Evolutionary conservation across 306 rosid species (phyloP), one percentile per base, ranked within the genome.

Genomic region (Mucuna pruriens): DNA sequence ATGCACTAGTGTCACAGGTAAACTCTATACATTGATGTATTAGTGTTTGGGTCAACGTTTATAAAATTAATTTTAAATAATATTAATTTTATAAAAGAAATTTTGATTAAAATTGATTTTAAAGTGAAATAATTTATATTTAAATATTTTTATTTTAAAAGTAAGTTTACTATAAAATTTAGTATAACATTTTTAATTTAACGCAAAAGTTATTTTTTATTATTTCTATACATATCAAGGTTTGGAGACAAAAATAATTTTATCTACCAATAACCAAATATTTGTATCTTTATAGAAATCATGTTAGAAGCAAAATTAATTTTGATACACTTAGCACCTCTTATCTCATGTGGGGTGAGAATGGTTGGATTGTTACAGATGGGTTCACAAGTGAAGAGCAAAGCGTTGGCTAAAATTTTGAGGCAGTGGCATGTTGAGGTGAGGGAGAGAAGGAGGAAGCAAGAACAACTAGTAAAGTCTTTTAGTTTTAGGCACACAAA

Each of bases 1-100:
- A 42, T n/a, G 80, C 54, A 60, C 71, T 75, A 25, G 80, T 58
- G 71, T 36, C 58, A 75, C 80, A 58, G 68, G 70, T 75, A 20
- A 38, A 36, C 25, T 39, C 39, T 22, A 55, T 36, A 61, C 33
- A 51, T 25, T 25, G 11, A 68, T 17, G 23, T 45, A 5, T 3
- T 5, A 8, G 13, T 9, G 26, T 20, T 52, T 54, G 22, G 26
- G 60, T 52, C 13, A 20, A 17, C 15, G 7, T 19, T 17, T 3
- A 52, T 19, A 52, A 52, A n/a, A n/a, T n/a, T n/a, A n/a, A n/a
- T n/a, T n/a, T n/a, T n/a, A n/a, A n/a, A n/a, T n/a, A n/a, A n/a
- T n/a, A n/a, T n/a, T n/a, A n/a, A n/a, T n/a, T n/a, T n/a, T n/a
- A n/a, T n/a, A n/a, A n/a, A n/a, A n/a, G n/a, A n/a, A n/a, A n/a